Conservation (phyloP, 306 rosid genomes). For the Prunus salicina region DNA sequence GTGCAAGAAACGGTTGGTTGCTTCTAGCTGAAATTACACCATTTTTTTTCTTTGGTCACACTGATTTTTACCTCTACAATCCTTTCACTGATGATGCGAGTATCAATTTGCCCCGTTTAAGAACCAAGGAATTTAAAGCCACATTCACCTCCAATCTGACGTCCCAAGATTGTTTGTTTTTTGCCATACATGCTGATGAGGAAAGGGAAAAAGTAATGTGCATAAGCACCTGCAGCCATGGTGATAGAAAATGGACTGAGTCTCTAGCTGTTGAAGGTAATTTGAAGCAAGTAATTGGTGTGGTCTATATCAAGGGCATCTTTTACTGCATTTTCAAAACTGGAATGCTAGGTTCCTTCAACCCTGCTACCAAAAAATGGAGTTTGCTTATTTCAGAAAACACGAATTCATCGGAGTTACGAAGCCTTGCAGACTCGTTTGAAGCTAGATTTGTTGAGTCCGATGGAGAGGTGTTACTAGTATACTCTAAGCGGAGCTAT, state of each 20-base stretch:
- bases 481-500: background rate
- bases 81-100: background rate
- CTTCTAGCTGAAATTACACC: background rate
- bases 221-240: slow-evolving; percentile 1
- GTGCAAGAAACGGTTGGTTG: slow-evolving; percentile 4
- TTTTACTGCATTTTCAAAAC: slow-evolving; percentile 5
- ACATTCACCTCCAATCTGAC: slow-evolving; percentile 3
- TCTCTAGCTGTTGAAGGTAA: background rate
- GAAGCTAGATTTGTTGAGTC: slow-evolving; percentile 3
- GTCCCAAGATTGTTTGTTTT: slow-evolving; percentile 1
- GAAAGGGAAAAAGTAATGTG: background rate
- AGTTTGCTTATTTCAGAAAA: background rate
- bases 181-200: background rate
- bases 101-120: background rate
- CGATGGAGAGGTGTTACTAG: slow-evolving; percentile 6
- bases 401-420: background rate
- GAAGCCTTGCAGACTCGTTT: background rate
- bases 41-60: no score
- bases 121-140: background rate
- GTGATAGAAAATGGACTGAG: background rate
- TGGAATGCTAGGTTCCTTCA: background rate
- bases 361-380: background rate
- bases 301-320: background rate
- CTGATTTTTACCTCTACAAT: background rate
- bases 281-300: background rate